phyloP scores from a whole-genome alignment of 495 filamentous ascomycete species.

The Lasiosphaeris hirsuta region DNA sequence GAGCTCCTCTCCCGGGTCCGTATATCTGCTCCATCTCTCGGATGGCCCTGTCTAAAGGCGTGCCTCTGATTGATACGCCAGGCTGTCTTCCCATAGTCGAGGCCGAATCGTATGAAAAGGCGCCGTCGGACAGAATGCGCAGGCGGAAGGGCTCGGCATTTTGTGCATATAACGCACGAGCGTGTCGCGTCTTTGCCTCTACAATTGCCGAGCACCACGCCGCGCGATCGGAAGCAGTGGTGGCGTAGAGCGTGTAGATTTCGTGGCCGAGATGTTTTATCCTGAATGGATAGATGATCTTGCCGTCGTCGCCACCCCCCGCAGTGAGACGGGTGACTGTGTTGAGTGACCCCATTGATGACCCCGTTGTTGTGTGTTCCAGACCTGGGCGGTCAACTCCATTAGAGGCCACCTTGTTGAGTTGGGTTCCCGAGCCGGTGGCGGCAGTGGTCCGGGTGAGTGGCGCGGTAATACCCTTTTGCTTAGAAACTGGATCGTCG shows the following conservation, averaged over 20 bases:
- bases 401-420: constrained; percentile 49
- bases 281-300: constrained; percentile 87
- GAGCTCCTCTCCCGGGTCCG: constrained; percentile 61
- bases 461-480: constrained; percentile 73
- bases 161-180: constrained; percentile 80
- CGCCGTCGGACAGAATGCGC: constrained; percentile 85
- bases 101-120: constrained; percentile 79
- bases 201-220: constrained; percentile 95
- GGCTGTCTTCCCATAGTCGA: constrained; percentile 43
- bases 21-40: constrained; percentile 78
- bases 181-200: constrained; percentile 90
- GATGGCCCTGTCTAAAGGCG: constrained; percentile 88
- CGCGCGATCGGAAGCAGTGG: constrained; percentile 63
- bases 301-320: constrained; percentile 56
- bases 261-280: constrained; percentile 96
- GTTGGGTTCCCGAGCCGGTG: constrained; percentile 46
- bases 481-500: constrained; percentile 86
- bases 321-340: constrained; percentile 51
- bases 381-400: constrained; percentile 55
- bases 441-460: constrained; percentile 48
- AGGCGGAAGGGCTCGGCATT: constrained; percentile 96
- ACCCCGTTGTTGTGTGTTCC: constrained; percentile 61
- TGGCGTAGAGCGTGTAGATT: constrained; percentile 82
- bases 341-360: constrained; percentile 37
- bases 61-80: constrained; percentile 67